Conservation (phyloP, 352 stramenopile genomes). For the Pythium myriotylum region DNA sequence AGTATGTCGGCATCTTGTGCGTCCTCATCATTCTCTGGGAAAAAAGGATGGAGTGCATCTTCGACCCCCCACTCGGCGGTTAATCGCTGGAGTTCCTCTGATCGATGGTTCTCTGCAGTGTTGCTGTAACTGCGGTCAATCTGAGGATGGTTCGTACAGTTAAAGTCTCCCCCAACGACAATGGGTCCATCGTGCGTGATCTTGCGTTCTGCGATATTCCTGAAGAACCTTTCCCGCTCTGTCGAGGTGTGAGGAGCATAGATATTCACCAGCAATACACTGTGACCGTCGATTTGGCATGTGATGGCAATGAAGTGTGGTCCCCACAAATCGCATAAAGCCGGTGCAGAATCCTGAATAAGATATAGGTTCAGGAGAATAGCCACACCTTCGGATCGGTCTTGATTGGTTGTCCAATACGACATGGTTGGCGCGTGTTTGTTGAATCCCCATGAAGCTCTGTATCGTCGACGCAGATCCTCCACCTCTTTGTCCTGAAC, state of each 20-base stretch:
- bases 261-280: slow-evolving; percentile 1
- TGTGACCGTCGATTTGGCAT: neutral
- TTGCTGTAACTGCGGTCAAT: neutral
- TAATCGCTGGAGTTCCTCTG: neutral
- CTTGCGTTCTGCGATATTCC: neutral
- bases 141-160: neutral
- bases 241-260: neutral
- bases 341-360: neutral
- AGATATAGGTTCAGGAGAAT: slow-evolving; percentile 11
- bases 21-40: neutral
- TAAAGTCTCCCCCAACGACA: slow-evolving; percentile 2
- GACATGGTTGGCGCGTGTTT: neutral
- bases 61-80: neutral
- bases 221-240: neutral
- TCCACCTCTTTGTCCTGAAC: neutral
- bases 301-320: neutral
- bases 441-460: slow-evolving; percentile 4
- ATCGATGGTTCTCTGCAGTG: neutral
- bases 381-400: neutral
- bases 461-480: neutral
- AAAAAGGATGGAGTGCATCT: neutral
- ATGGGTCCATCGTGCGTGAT: neutral
- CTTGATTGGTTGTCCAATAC: neutral
- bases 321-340: neutral
- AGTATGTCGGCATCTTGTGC: neutral